Base-by-base conservation (phyloP, 208 protist species). In the Zelonia costaricensis region DNA sequence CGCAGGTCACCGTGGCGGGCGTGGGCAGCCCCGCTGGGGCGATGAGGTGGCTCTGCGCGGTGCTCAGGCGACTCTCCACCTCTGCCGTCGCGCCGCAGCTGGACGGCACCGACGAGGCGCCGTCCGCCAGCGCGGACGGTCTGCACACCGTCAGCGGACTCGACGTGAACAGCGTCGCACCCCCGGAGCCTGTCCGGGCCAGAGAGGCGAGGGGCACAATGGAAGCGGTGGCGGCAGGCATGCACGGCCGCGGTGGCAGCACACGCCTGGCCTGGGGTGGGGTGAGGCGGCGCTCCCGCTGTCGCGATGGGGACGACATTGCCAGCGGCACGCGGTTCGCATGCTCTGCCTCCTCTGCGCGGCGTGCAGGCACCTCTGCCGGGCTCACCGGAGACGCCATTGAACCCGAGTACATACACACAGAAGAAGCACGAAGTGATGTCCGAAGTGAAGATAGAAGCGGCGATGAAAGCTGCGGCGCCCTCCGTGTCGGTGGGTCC, bases 61-160 rank as follows among this genome's bases (percentile, higher is more conserved):
- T 36, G 43, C 18, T 36, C 8, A 31, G 42, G 20, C 23, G 52
- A 6, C n/a, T 57, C 7, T 43, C 36, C 6, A 36, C 30, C 23
- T 45, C 36, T 8, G 35, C 42, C 9, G 52, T 45, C 22, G 36
- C 52, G 28, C 52, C 52, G 12, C 52, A 45, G 52, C 52, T 57
- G 20, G 36, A 57, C 10, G 36, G 52, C 52, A 57, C 20, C 15
- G 52, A 57, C 1, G 52, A 45, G 13, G 23, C 36, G 22, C 36
- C 12, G 6, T 56, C 49, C 7, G 49, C n/a, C 4, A 18, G 1
- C 0, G 10, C n/a, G 33, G 36, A 13, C 1, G 33, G 20, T 27
- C 25, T 40, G 28, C 20, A 9, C 9, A 8, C 9, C 20, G 0
- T n/a, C 30, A 40, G 10, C 2, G 33, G 49, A 20, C 49, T 43